Conservation (phyloP, 1,284 basidiomycete species). For the Cutaneotrichosporon cavernicola region DNA sequence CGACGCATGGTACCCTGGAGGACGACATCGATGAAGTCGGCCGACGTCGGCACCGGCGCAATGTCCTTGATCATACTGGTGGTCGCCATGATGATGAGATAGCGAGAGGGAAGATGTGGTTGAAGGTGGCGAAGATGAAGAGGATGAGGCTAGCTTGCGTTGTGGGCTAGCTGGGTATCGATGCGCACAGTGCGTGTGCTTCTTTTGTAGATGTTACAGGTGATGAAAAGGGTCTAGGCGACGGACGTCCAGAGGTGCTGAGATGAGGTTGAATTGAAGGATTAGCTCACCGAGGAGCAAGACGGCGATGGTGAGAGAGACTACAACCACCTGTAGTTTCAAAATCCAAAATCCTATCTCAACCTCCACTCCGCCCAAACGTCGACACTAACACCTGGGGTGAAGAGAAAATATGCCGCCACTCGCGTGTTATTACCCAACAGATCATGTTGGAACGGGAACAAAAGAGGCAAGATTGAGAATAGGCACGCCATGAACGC, state of each 20-base stretch:
- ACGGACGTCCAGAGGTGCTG: not conserved
- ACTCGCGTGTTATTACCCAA: not conserved
- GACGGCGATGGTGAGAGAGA: not conserved
- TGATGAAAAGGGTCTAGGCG: not conserved
- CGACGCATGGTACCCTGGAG: slow-evolving; percentile 83
- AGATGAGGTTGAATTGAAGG: not conserved
- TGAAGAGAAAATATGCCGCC: not conserved
- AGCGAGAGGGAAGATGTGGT: not conserved
- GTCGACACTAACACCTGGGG: not conserved
- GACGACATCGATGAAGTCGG: slow-evolving; percentile 94
- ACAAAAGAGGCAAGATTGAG: not conserved
- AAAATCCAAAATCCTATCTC: not conserved
- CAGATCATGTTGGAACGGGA: not conserved
- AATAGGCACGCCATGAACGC: not conserved
- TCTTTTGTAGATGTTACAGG: slow-evolving; percentile 3
- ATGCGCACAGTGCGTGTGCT: not conserved
- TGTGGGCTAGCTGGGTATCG: not conserved
- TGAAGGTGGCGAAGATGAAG: not conserved
- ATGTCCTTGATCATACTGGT: slow-evolving; percentile 71
- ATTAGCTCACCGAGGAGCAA: slow-evolving; percentile 2
- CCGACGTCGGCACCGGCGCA: slow-evolving; percentile 91
- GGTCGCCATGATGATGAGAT: slow-evolving; percentile 10
- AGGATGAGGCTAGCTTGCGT: not conserved
- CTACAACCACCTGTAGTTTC: not conserved
- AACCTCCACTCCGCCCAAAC: not conserved